Base-by-base conservation (phyloP, 2,329 filamentous ascomycete species). In the Orbilia javanica region DNA sequence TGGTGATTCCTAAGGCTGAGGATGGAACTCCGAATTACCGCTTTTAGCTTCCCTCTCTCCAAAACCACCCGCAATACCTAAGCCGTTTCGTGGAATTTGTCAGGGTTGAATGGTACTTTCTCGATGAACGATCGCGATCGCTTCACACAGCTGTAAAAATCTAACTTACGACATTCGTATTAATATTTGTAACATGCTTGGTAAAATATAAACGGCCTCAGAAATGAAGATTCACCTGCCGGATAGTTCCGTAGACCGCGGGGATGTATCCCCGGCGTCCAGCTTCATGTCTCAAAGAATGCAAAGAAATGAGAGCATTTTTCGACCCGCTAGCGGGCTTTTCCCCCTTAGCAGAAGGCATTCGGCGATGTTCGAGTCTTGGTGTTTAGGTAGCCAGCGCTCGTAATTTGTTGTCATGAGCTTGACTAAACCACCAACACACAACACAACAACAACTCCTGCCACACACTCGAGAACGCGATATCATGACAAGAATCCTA, bases 1-100 rank as follows among this genome's bases (percentile, higher is more conserved):
- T 15, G 11, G 46, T 77, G 73, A 78, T 78, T 78, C 74, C 74
- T 78, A 78, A 72, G 72, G 62, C 50, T 64, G 44, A 55, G 64
- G n/a, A 39, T 67, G 57, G 60, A 71, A 50, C 55, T 63, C 66
- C 50, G 63, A 52, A 63, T 71, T 57, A 62, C 67, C 67, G 62
- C 52, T 57, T 50, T 66, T 55, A 78, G 63, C 44, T 55, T 72
- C 67, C 66, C 22, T 76, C 60, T 69, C 44, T 39, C 66, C 46
- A 44, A 3, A 69, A 31, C 4, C 25, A 60, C 44, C 44, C 29
- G 11, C 34, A 36, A 36, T 29, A 29, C 22, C n/a, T n/a, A n/a
- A n/a, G n/a, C n/a, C n/a, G n/a, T 48, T 29, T 34, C 36, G 18
- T 22, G 50, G 34, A 55, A 29, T 44, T 6, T 44, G 20, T 44